Evolutionary conservation across 805 yeast genomes (phyloP).

Genomic region (Vanderwaltozyma yarrowii): DNA sequence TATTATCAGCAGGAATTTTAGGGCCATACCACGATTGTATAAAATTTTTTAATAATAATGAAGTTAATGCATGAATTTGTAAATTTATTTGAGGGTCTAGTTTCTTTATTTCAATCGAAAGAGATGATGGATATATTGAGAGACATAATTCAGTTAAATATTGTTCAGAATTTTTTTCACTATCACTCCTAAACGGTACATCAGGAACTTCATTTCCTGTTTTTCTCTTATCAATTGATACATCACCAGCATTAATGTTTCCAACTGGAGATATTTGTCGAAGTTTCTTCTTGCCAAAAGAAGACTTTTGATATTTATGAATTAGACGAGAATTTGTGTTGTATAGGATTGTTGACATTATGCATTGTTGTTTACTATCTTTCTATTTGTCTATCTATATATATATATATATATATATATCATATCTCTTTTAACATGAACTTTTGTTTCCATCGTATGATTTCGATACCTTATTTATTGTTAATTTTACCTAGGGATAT

Average conservation of each 20-base stretch:
- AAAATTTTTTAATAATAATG: slow-evolving; percentile 20
- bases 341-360: slow-evolving; percentile 20
- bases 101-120: slow-evolving; percentile 8
- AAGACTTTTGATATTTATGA: slow-evolving; percentile 17
- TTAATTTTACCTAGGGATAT: too few species aligned
- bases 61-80: slow-evolving; percentile 17
- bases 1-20: slow-evolving; percentile 21
- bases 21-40: slow-evolving; percentile 24
- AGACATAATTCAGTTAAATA: slow-evolving; percentile 21
- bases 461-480: too few species aligned
- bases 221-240: neutral
- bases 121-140: slow-evolving; percentile 15
- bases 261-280: neutral
- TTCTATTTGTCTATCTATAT: too few species aligned
- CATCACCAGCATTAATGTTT: neutral
- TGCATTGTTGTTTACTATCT: neutral
- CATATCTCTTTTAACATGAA: too few species aligned
- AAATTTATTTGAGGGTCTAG: slow-evolving; percentile 8
- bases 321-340: slow-evolving; percentile 24
- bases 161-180: slow-evolving; percentile 13
- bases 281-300: slow-evolving; percentile 1
- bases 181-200: slow-evolving; percentile 11
- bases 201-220: slow-evolving; percentile 3
- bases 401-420: too few species aligned
- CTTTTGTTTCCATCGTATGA: too few species aligned